A percentile compares a stretch with the other conserved stretches of the same genome.
Evolutionary conservation across 2,329 filamentous ascomycete genomes (phyloP).

Genomic region (Capronia coronata): DNA sequence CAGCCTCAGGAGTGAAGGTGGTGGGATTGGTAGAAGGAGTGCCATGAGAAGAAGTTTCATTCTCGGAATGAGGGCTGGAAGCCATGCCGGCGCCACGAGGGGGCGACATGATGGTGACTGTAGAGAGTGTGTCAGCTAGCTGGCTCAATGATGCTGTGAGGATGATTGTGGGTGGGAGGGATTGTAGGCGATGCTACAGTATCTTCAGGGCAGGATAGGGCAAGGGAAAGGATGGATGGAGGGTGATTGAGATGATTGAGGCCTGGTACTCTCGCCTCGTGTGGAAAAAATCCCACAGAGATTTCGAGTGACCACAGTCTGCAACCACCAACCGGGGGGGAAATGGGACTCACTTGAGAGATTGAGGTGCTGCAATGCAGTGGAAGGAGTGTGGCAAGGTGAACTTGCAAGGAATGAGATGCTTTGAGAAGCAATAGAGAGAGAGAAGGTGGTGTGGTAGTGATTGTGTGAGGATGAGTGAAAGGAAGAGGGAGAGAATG

Average conservation of each 20-base stretch:
- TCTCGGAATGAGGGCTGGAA: conserved; percentile 20
- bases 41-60: conserved; percentile 37
- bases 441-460: conserved; percentile 4
- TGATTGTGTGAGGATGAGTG: conserved; percentile 5
- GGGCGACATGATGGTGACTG: conserved; percentile 12
- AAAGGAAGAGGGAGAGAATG: conserved; percentile 5
- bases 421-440: conserved; percentile 11
- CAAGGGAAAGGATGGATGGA: not conserved
- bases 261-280: conserved; percentile 1
- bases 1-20: conserved; percentile 57
- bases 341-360: conserved; percentile 1
- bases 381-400: not conserved
- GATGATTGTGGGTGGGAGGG: not conserved
- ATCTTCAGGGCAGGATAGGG: not conserved
- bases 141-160: not conserved
- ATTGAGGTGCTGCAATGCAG: conserved; percentile 12
- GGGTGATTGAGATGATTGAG: not conserved
- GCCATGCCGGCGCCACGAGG: conserved; percentile 9
- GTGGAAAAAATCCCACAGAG: not conserved
- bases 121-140: not conserved
- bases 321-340: not conserved
- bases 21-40: conserved; percentile 61
- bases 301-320: not conserved
- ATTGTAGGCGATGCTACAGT: not conserved
- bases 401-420: not conserved